Percentiles rank a stretch among this genome's conserved stretches.
Evolutionary conservation across 257 asterid genomes (phyloP).

Genomic region (Rubia yunnanensis): DNA sequence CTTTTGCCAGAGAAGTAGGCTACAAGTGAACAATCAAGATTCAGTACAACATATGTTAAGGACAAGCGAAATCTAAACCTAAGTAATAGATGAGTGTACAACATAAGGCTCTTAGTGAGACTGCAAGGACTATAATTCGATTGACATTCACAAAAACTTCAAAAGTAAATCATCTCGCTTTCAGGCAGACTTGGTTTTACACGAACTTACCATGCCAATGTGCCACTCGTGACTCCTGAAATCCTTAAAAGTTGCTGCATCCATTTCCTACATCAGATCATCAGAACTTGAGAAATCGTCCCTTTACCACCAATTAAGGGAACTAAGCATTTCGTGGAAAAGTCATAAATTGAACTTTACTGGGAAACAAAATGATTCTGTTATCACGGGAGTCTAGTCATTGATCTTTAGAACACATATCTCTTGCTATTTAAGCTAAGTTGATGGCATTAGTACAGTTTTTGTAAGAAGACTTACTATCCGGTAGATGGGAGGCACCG

Average conservation of each 20-base stretch:
- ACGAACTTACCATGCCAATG: constrained; percentile 67
- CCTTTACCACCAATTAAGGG: constrained; percentile 1
- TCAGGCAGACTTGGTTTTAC: not conserved
- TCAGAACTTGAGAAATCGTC: constrained; percentile 1
- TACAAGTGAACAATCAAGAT: constrained; percentile 17
- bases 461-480: constrained; percentile 43
- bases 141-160: not conserved
- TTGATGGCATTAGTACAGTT: not conserved
- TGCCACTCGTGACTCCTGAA: constrained; percentile 71
- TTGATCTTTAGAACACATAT: constrained; percentile 1
- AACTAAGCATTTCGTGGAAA: not conserved
- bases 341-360: not conserved
- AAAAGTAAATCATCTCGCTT: not conserved
- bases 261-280: constrained; percentile 59
- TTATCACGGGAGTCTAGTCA: not conserved
- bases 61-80: not conserved
- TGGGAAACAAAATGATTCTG: not conserved
- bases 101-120: constrained; percentile 4
- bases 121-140: too few species aligned
- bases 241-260: constrained; percentile 60
- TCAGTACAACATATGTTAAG: not conserved
- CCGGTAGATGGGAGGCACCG: constrained; percentile 77
- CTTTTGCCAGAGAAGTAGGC: constrained; percentile 50
- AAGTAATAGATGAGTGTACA: not conserved
- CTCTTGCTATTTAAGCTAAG: not conserved